Evolutionary conservation across 2,329 filamentous ascomycete species (phyloP).

Genomic region (Aspergillus puulaauensis): DNA sequence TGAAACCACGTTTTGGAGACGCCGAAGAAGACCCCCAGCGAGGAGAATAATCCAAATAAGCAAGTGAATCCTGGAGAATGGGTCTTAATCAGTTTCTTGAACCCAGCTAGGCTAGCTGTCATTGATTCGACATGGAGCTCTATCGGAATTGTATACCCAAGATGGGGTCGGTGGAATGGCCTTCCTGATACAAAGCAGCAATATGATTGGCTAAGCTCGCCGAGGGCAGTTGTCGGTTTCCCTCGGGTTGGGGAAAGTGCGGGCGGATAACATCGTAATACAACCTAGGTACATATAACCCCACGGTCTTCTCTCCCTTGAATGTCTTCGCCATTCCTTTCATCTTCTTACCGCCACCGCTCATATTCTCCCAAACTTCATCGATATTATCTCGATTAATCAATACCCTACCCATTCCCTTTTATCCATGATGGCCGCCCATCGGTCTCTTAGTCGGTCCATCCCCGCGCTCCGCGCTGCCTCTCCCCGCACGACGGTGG

Average conservation of each 20-base stretch:
- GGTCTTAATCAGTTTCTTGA: background rate
- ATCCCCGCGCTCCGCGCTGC: conserved; percentile 40
- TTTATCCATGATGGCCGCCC: conserved; percentile 35
- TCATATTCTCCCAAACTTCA: background rate
- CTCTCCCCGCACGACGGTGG: conserved; percentile 36
- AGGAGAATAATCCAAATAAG: background rate
- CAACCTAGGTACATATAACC: background rate
- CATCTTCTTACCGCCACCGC: background rate
- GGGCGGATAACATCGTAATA: background rate
- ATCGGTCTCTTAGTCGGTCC: conserved; percentile 36
- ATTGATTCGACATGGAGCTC: too few relatives aligned
- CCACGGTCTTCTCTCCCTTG: background rate
- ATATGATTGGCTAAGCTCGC: conserved; percentile 3
- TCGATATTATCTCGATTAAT: background rate
- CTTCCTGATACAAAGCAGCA: background rate
- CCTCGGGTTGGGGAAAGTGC: conserved; percentile 1
- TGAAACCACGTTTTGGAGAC: background rate
- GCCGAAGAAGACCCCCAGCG: too few relatives aligned
- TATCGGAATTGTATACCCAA: too few relatives aligned
- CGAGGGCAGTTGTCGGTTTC: conserved; percentile 10
- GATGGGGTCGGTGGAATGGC: background rate
- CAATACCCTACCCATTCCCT: background rate
- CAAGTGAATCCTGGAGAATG: background rate
- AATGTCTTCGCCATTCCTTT: background rate
- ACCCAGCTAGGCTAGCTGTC: too few relatives aligned